A percentile compares a stretch with the other conserved stretches of the same genome.
Evolutionary conservation across 148 eudicot species (phyloP).

Genomic region (Rhododendron griersonianum): DNA sequence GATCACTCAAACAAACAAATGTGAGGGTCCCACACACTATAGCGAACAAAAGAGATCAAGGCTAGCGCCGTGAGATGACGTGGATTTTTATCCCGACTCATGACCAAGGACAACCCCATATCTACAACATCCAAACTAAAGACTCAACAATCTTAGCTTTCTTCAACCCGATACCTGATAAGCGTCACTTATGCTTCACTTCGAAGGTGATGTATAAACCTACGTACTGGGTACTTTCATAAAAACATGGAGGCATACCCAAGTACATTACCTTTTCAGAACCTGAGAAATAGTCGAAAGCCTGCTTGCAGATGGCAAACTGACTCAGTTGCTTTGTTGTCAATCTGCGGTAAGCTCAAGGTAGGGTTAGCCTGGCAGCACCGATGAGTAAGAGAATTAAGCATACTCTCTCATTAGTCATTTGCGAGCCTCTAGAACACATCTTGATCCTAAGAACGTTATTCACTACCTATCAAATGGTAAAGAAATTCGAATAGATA

Average conservation of each 20-base stretch:
- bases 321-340: conserved; percentile 41
- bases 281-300: background rate
- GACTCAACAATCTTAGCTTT: background rate
- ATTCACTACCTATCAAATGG: background rate
- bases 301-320: conserved; percentile 35
- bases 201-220: background rate
- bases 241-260: background rate
- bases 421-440: background rate
- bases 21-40: too few species aligned
- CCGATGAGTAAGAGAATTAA: background rate
- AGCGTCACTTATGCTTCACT: background rate
- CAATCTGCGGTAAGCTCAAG: conserved; percentile 54
- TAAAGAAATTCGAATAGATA: background rate
- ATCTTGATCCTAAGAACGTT: background rate
- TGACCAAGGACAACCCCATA: too few species aligned
- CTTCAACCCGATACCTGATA: background rate
- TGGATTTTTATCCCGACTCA: background rate
- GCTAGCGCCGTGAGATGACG: background rate
- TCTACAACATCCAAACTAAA: too few species aligned
- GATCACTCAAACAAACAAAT: too few species aligned
- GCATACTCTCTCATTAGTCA: background rate
- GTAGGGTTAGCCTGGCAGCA: conserved; percentile 57
- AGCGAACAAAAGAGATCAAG: background rate
- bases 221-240: too few species aligned
- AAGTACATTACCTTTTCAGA: background rate